Conservation (phyloP, 1,139 yeast genomes). For the Saccharomyces hybrid region DNA sequence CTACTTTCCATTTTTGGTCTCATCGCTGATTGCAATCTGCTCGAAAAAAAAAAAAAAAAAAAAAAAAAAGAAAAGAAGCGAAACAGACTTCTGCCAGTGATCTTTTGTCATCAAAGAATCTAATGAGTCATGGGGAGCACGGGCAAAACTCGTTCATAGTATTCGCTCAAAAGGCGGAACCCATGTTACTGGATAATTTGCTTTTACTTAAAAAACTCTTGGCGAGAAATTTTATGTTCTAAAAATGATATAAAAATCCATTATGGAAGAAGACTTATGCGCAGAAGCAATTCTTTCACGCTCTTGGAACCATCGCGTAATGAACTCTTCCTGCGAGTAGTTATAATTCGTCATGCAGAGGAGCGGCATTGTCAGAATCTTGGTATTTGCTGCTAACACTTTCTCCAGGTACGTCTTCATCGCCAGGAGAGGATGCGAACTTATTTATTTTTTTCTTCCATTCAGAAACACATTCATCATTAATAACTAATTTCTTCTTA, state of each 20-base stretch:
- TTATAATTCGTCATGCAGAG: neutral
- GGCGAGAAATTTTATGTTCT: neutral
- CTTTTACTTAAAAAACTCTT: neutral
- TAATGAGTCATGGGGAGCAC: neutral
- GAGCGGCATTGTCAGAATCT: neutral
- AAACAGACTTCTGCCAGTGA: neutral
- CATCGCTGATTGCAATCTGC: neutral
- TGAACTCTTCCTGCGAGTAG: neutral
- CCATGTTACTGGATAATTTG: neutral
- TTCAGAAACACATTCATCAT: neutral
- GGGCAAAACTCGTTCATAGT: neutral
- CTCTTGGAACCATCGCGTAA: neutral
- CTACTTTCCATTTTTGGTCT: neutral
- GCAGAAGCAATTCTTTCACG: neutral
- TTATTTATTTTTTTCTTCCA: neutral
- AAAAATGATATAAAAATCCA: neutral
- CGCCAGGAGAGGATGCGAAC: neutral
- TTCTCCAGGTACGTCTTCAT: neutral
- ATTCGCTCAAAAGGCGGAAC: neutral
- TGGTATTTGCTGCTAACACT: neutral
- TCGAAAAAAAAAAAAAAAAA: neutral
- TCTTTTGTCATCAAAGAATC: neutral
- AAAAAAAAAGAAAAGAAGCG: neutral
- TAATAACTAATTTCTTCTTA: neutral
- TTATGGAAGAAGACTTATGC: neutral